Percentiles rank a stretch among this genome's conserved stretches.
Evolutionary conservation across 2,329 filamentous ascomycete species (phyloP).

Genomic region (Purpureocillium lavendulum): DNA sequence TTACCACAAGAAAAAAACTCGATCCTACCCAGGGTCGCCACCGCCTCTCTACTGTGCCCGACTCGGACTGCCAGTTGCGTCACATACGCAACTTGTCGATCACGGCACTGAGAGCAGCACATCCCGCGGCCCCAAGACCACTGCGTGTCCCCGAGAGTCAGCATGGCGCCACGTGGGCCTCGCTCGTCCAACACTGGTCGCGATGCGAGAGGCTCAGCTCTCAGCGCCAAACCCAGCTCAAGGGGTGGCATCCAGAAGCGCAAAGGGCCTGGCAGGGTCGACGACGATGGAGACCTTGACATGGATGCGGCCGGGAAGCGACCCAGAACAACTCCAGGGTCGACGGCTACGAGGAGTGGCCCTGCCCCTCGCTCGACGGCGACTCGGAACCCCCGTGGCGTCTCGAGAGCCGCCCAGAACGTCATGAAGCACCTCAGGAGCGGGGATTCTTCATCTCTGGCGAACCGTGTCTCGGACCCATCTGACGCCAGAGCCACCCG

Average conservation of each 20-base stretch:
- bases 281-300: conserved; percentile 51
- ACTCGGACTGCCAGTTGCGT: too few relatives aligned
- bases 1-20: too few relatives aligned
- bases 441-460: conserved; percentile 22
- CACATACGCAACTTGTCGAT: too few relatives aligned
- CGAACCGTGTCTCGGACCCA: conserved; percentile 24
- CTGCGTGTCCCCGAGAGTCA: not conserved
- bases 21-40: too few relatives aligned
- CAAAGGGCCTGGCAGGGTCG: conserved; percentile 29
- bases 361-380: conserved; percentile 10
- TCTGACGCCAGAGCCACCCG: conserved; percentile 15
- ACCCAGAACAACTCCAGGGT: conserved; percentile 17
- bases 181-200: conserved; percentile 17
- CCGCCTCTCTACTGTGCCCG: too few relatives aligned
- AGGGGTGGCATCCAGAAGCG: conserved; percentile 46
- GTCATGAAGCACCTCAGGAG: conserved; percentile 32
- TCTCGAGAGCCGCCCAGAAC: conserved; percentile 31
- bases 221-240: conserved; percentile 20
- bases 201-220: conserved; percentile 19
- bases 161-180: conserved; percentile 27
- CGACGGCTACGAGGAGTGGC: conserved; percentile 19
- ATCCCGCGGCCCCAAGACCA: too few relatives aligned
- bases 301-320: conserved; percentile 38
- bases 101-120: too few relatives aligned
- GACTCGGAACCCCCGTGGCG: conserved; percentile 15